Evolutionary conservation across 768 basidiomycete species (phyloP).

Genomic region (Pleurotus giganteus): DNA sequence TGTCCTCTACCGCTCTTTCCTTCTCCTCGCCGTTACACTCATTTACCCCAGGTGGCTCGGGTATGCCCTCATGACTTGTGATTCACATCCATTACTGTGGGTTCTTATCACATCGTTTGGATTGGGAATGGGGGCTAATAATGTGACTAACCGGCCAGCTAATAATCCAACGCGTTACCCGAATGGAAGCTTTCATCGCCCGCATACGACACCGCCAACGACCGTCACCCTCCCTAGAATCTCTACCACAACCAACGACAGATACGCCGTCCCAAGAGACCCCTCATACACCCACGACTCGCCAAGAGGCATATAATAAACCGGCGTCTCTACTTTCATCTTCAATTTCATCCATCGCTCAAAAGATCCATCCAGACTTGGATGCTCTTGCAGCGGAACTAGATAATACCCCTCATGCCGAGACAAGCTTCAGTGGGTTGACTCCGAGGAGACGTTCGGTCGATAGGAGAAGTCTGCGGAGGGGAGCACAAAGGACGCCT

Average conservation of each 20-base stretch:
- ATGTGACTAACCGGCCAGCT: not conserved
- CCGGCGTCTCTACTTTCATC: not conserved
- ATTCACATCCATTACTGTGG: not conserved
- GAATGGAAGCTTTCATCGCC: constrained; percentile 3
- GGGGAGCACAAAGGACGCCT: not conserved
- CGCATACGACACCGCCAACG: constrained; percentile 2
- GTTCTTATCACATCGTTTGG: not conserved
- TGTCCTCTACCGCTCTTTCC: not conserved
- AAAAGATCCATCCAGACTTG: constrained; percentile 38
- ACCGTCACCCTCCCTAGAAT: not conserved
- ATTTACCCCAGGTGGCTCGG: not conserved
- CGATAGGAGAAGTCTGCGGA: not conserved
- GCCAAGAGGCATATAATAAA: too few species aligned
- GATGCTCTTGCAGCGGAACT: constrained; percentile 27
- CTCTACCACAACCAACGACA: not conserved
- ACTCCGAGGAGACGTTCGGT: constrained; percentile 11
- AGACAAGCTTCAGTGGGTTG: not conserved
- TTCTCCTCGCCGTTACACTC: not conserved
- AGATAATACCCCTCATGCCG: not conserved
- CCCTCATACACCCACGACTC: not conserved
- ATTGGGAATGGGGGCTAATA: not conserved
- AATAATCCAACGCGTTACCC: not conserved
- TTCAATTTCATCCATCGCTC: constrained; percentile 15
- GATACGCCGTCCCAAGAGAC: not conserved
- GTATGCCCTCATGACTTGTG: not conserved